Evolutionary conservation across 2,329 filamentous ascomycete species (phyloP), one percentile per base, ranked within the genome.

Genomic region (Cladosporium sp.): DNA sequence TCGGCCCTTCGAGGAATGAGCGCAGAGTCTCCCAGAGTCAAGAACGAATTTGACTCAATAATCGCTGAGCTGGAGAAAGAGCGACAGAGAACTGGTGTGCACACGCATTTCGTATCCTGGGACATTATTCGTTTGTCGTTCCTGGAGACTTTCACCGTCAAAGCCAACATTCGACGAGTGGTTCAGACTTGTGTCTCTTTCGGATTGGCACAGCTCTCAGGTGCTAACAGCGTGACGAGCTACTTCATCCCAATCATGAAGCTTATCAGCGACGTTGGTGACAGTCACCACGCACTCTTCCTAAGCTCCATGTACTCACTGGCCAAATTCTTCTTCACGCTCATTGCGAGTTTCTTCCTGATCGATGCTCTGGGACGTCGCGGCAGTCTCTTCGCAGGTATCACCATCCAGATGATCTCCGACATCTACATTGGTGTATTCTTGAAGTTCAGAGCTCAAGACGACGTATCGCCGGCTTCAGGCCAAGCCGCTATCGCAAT

Each of bases 201-300:
- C 30, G 45, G 12, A 19, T 52, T 67, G 22, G 71, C 77, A 0
- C 75, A 81, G 63, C 71, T 79, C 47, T 76, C 75, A 0, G 76
- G 78, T 5, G 76, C 76, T 17, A 76, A 77, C 64, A 70, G 72
- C 1, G 74, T 81, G 49, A 77, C 76, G 0, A 66, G 73, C 12
- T 77, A 81, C 61, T 66, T 79, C 5, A 70, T 80, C 0, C 73
- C 76, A 1, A 75, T 80, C 38, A 59, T 80, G 43, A 69, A 64
- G 2, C 58, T 79, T 11, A 63, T 77, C 5, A 76, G 76, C 1
- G 34, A 70, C 1, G 62, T 60, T 1, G 64, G 70, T 1, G 68
- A 67, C 1, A 71, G 70, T 0, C 66, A 66, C 0, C 64, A 68
- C 0, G 71, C 65, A 19, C 67, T 80, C 7, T 75, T 78, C 47